A percentile compares a stretch with the other conserved stretches of the same genome.
Conservation (phyloP, 768 basidiomycete genomes). For the Psilocybe cubensis region DNA sequence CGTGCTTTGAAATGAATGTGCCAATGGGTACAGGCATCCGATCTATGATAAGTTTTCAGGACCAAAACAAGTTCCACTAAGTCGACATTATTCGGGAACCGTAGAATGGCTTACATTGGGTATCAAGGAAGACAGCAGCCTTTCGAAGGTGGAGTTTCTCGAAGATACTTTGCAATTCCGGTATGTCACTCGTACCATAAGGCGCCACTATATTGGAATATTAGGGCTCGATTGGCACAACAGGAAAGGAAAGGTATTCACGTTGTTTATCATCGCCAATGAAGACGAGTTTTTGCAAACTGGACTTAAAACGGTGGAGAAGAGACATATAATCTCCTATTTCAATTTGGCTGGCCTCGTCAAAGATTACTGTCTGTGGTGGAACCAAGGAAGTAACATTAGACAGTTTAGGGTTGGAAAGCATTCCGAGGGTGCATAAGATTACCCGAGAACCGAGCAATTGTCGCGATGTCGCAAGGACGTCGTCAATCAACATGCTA, state of each 20-base stretch:
- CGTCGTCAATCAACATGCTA: conserved; percentile 44
- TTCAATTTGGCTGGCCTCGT: conserved; percentile 74
- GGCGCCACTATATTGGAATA: conserved; percentile 6
- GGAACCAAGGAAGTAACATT: conserved; percentile 43
- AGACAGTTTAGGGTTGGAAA: conserved; percentile 46
- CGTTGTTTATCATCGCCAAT: conserved; percentile 74
- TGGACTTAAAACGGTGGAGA: conserved; percentile 36
- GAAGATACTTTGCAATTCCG: conserved; percentile 80
- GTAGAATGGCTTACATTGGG: conserved; percentile 60
- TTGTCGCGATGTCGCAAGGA: conserved; percentile 32
- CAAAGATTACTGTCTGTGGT: conserved; percentile 53
- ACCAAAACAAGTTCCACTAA: no score
- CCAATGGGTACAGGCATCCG: conserved; percentile 72
- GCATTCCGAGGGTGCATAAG: conserved; percentile 80
- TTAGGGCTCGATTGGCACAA: conserved; percentile 12
- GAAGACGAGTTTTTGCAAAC: conserved; percentile 57
- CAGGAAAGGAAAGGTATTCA: conserved; percentile 72
- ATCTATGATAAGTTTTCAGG: conserved; percentile 34
- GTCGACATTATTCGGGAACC: background rate
- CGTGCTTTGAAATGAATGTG: conserved; percentile 57
- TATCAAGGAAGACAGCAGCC: conserved; percentile 61
- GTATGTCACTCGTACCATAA: conserved; percentile 67
- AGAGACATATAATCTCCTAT: conserved; percentile 53
- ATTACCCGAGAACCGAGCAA: conserved; percentile 61
- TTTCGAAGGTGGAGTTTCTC: conserved; percentile 64